phyloP scores from a whole-genome alignment of 73 alveolate species.

The Breviolum minutum region DNA sequence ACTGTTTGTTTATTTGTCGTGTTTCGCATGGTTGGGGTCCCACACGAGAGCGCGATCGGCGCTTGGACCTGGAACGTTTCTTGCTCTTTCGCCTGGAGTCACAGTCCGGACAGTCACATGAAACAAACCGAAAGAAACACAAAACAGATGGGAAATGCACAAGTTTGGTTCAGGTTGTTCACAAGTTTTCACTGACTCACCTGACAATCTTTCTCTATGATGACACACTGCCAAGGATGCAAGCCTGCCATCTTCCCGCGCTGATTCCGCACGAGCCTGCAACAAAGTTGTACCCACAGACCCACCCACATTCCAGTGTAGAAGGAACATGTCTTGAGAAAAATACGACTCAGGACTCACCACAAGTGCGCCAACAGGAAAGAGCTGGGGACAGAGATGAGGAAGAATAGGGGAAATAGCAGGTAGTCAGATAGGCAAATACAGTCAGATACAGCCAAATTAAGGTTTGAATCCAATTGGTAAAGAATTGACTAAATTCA shows the following conservation, averaged over 20 bases:
- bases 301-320: neutral
- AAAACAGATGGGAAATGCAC: neutral
- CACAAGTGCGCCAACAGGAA: too few relatives aligned
- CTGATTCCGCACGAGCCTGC: slow-evolving; percentile 78
- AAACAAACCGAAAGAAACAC: neutral
- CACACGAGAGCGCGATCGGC: slow-evolving; percentile 36
- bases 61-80: slow-evolving; percentile 55
- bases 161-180: too few relatives aligned
- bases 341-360: too few relatives aligned
- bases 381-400: too few relatives aligned
- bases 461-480: too few relatives aligned
- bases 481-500: too few relatives aligned
- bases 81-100: neutral
- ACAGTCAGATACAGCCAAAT: too few relatives aligned
- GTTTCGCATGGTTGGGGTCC: slow-evolving; percentile 1
- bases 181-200: neutral
- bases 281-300: neutral
- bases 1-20: neutral
- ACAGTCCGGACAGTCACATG: neutral
- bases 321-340: neutral
- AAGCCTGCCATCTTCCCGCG: slow-evolving; percentile 40
- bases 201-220: neutral
- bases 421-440: too few relatives aligned
- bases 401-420: too few relatives aligned
- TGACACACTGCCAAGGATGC: neutral